Base-by-base conservation (phyloP, 495 filamentous ascomycete species). In the Penicillium robsamsonii region DNA sequence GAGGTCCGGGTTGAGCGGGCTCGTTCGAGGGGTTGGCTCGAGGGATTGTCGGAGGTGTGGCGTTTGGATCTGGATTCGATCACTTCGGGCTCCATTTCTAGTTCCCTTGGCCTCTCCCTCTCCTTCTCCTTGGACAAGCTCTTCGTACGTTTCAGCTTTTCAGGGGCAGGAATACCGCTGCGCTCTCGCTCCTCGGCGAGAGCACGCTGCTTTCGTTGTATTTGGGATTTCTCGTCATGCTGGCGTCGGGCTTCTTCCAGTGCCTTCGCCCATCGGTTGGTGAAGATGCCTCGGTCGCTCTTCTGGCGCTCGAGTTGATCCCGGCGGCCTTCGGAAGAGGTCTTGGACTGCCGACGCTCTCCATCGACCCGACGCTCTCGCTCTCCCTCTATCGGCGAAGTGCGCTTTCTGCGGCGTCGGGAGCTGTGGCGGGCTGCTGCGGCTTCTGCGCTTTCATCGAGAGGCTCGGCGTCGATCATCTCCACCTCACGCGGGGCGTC, bases 221-320 rank as follows among this genome's bases (percentile, higher is more conserved):
- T 40, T 17, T 59, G 56, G 15, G 57, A 58, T 30, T 75, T 78
- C 27, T 68, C 68, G 43, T 76, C 74, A 47, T 74, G 71, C 37
- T 73, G 70, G 41, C 68, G 62, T 33, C 68, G 68, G 8, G 76
- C 70, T 51, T 75, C 70, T 24, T 73, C 72, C 12, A 79, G 46
- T 25, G 76, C 72, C 42, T 64, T 69, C 8, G 70, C 62, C 74
- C 72, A 79, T 29, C 73, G 69, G 47, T 71, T 72, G 12, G 67
- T 71, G 47, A 78, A 57, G 4, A 70, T 15, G 29, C 61, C 57
- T 45, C 70, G 69, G 1, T 74, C 71, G 38, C 66, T 70, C 62
- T 76, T 77, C 44, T 70, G 70, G 27, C 69, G 69, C 52, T 65
- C 45, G 9, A 69, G 57, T 17, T 60, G 59, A 24, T 66, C 63